Evolutionary conservation across 2,329 filamentous ascomycete species (phyloP), one percentile per base, ranked within the genome.

Genomic region (Paracoccidioides lutzii): DNA sequence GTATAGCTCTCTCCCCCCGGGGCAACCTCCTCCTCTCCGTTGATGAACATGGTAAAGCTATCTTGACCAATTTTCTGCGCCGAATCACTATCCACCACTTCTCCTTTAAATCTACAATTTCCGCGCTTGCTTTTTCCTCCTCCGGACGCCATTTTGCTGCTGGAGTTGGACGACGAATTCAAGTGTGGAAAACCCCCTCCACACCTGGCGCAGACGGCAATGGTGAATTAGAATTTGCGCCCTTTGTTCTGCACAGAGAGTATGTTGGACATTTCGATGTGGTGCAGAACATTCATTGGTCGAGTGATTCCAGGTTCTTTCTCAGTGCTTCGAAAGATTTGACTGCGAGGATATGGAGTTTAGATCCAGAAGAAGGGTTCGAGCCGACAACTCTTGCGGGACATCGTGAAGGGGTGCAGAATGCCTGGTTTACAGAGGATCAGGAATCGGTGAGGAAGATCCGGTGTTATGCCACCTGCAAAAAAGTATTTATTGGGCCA

Each of bases 141-240:
- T 94, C 88, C 1, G 93, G 93, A 28, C 83, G 84, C 51, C 84
- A 95, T 72, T 98, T 98, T 66, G 91, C 87, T 32, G 90, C 91
- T 40, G 91, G 85, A 46, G 76, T 96, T 30, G 91, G 90, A 40
- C 81, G 91, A 64, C 86, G 87, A 65, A 83, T 95, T 57, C 90
- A 98, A 76, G 85, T 97, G 62, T 98, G 93, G 93, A 87, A 93
- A 65, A 95, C 94, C 35, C 93, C 93, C 0, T 90, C 87, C 3
- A 93, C 88, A 0, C 91, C 91, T 3, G 88, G 90, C 60, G 80
- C 86, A 30, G 87, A 85, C 61, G 78, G 78, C 50, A 84, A 86
- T 58, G 90, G 89, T 58, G 88, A 90, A 60, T 77, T 97, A 55
- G 90, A 97, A 64, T 98, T 96, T 71, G 90, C 93, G 22, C 93